Evolutionary conservation across 106 monocot species (phyloP).

Genomic region (Dendrobium huoshanense): DNA sequence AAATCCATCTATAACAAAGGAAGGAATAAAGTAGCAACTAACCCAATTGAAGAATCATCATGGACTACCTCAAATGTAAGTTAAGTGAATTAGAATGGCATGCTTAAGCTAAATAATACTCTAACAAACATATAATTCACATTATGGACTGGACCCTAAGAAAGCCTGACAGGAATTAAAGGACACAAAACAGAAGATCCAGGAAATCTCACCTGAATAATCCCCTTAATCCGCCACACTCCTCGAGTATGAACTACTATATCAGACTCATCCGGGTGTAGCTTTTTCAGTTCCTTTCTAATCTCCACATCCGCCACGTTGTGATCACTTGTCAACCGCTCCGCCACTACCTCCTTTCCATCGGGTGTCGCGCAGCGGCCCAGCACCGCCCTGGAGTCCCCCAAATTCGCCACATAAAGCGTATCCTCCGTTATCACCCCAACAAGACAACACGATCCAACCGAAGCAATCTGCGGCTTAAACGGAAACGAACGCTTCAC

Average conservation of each 20-base stretch:
- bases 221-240: conserved; percentile 60
- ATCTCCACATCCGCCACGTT: conserved; percentile 44
- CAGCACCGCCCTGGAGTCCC: conserved; percentile 59
- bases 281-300: conserved; percentile 26
- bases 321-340: conserved; percentile 48
- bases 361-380: conserved; percentile 14
- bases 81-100: background rate
- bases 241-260: conserved; percentile 33
- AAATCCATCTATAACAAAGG: background rate
- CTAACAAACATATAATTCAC: background rate
- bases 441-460: conserved; percentile 60
- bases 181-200: background rate
- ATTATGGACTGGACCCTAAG: background rate
- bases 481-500: conserved; percentile 33
- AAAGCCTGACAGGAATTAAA: background rate
- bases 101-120: background rate
- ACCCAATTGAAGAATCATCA: background rate
- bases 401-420: conserved; percentile 53
- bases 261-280: conserved; percentile 44
- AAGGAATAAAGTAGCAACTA: background rate
- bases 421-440: conserved; percentile 38
- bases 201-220: conserved; percentile 43
- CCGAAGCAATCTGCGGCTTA: conserved; percentile 50
- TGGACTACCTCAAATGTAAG: background rate
- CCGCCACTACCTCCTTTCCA: conserved; percentile 19